A percentile compares a stretch with the other conserved stretches of the same genome.
These are phyloP conservation scores for Hymenoscyphus fraxineus DNA, from an alignment of 2,329 filamentous ascomycete genomes.

Conservation along the genomic window DNA sequence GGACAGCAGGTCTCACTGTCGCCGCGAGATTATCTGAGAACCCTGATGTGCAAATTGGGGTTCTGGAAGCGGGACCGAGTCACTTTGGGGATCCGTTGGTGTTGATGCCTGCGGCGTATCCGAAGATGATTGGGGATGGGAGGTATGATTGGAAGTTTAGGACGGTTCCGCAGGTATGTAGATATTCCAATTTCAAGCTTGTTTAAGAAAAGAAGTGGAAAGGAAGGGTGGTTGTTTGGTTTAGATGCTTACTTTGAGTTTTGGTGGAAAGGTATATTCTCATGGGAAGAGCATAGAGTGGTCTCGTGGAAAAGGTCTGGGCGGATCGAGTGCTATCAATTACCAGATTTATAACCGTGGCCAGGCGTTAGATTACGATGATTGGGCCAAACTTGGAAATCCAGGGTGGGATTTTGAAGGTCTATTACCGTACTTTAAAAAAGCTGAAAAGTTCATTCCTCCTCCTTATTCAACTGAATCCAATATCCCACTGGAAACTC, in stretches of 20 bases:
- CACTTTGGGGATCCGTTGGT: constrained; percentile 36
- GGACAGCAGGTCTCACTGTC: constrained; percentile 42
- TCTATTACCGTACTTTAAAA: constrained; percentile 42
- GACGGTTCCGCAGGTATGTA: constrained; percentile 17
- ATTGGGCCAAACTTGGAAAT: constrained; percentile 41
- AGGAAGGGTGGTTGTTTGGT: too few relatives aligned
- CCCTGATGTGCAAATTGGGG: constrained; percentile 36
- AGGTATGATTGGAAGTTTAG: constrained; percentile 20
- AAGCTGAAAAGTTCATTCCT: constrained; percentile 27
- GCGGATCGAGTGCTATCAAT: constrained; percentile 38
- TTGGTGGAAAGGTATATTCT: constrained; percentile 1
- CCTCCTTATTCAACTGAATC: constrained; percentile 9
- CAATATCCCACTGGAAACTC: constrained; percentile 18
- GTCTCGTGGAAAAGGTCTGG: constrained; percentile 36
- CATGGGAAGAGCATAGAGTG: constrained; percentile 10
- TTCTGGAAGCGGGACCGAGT: constrained; percentile 41
- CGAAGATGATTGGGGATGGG: constrained; percentile 12
- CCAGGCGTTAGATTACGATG: constrained; percentile 34
- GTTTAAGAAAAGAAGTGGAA: neutral
- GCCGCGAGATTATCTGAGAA: constrained; percentile 41
- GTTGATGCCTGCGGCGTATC: constrained; percentile 33
- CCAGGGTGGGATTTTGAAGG: constrained; percentile 39
- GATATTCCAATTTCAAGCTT: too few relatives aligned
- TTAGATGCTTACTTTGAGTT: neutral
- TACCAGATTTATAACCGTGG: constrained; percentile 31